Conservation (phyloP, 1,284 basidiomycete genomes). For the Marasmius fiardii region DNA sequence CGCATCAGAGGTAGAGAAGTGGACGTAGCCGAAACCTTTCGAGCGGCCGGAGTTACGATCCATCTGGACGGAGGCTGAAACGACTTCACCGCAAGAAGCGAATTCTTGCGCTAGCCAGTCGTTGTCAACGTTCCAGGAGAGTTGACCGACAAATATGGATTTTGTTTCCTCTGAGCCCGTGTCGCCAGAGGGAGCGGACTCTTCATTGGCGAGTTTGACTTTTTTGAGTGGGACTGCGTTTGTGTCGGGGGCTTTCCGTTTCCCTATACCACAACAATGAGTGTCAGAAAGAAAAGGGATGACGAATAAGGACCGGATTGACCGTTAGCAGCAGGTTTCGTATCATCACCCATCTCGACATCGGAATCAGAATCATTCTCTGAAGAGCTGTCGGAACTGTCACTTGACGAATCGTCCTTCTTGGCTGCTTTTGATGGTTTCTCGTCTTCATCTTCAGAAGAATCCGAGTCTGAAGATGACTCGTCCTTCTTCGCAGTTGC, state of each 20-base stretch:
- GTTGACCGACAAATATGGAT: conserved; percentile 88
- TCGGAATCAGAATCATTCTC: conserved; percentile 50
- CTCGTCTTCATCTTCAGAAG: conserved; percentile 21
- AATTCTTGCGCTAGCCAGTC: conserved; percentile 96
- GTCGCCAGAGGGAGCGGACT: conserved; percentile 42
- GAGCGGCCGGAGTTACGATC: conserved; percentile 88
- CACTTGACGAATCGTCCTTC: not conserved
- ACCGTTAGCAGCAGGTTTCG: conserved; percentile 40
- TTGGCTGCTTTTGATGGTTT: conserved; percentile 13
- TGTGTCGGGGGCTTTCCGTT: conserved; percentile 84
- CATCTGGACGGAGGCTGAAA: conserved; percentile 85
- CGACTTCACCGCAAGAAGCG: conserved; percentile 83
- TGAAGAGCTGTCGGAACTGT: conserved; percentile 20
- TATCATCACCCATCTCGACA: conserved; percentile 50
- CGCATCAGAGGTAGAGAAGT: conserved; percentile 78
- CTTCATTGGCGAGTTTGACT: conserved; percentile 65
- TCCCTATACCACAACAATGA: conserved; percentile 52
- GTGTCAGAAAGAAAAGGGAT: conserved; percentile 8
- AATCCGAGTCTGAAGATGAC: conserved; percentile 13
- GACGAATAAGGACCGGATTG: conserved; percentile 15
- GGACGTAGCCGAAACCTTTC: conserved; percentile 94
- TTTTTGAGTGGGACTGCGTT: conserved; percentile 73
- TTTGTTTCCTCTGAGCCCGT: conserved; percentile 56
- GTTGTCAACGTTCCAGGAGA: conserved; percentile 98
- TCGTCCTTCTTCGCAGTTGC: conserved; percentile 17